These are phyloP conservation scores for Suillus brevipes DNA, from an alignment of 768 basidiomycete genomes.

Conservation along the genomic window DNA sequence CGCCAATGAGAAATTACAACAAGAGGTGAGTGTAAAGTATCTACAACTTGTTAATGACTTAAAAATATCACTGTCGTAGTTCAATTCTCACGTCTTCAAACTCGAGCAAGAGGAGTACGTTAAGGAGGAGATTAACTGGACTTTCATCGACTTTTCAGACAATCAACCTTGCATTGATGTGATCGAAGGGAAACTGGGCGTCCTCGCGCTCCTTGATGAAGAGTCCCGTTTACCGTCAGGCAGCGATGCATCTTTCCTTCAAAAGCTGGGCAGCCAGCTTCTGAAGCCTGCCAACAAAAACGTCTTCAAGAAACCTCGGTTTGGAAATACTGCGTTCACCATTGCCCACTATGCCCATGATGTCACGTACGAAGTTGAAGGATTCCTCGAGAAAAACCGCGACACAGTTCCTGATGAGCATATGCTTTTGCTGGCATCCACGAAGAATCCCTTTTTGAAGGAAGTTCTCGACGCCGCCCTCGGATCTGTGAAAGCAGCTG, in stretches of 20 bases:
- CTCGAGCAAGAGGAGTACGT: conserved; percentile 99
- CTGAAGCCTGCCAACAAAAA: conserved; percentile 80
- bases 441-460: conserved; percentile 90
- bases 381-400: conserved; percentile 98
- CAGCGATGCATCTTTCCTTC: conserved; percentile 88
- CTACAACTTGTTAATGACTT: conserved; percentile 15
- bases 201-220: conserved; percentile 92
- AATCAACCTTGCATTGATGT: conserved; percentile 99
- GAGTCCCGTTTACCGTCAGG: conserved; percentile 96
- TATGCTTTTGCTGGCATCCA: conserved; percentile 80
- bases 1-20: conserved; percentile 96
- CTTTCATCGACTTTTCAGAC: conserved; percentile 98
- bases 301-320: conserved; percentile 98
- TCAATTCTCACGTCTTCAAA: conserved; percentile 99
- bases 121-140: conserved; percentile 99
- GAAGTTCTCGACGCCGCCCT: conserved; percentile 93
- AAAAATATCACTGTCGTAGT: conserved; percentile 46
- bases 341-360: conserved; percentile 98
- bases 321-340: conserved; percentile 95
- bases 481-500: conserved; percentile 63
- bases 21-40: conserved; percentile 65
- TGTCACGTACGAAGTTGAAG: conserved; percentile 97
- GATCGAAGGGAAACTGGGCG: conserved; percentile 96
- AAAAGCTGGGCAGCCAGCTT: conserved; percentile 87
- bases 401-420: conserved; percentile 99